Evolutionary conservation across 768 basidiomycete species (phyloP), one percentile per base, ranked within the genome.

Genomic region (Tricholoma sp.): DNA sequence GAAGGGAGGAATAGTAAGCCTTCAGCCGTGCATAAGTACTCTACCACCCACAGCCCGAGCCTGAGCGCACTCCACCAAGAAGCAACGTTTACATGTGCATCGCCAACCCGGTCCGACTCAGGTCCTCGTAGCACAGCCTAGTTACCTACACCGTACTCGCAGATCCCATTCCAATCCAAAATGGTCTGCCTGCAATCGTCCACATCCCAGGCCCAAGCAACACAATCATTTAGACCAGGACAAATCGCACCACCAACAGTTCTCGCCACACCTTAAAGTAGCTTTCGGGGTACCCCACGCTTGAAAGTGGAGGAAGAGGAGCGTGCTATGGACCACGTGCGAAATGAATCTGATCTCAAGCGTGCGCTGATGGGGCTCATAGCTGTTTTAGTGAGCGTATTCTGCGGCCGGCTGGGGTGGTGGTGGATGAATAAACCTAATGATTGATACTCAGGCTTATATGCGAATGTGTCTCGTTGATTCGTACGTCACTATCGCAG

Each of bases 301-400:
- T n/a, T 22, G 53, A 43, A 31, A 24, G 53, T 7, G 14, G 45
- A 54, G 27, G 53, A 54, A 31, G 53, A 54, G n/a, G 24, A 31
- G 16, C 53, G 53, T 24, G 64, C 67, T 50, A 29, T 69, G 27
- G 70, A 71, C 50, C 61, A 62, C 43, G 55, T 70, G 41, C 61
- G 63, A 4, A 63, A 64, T 18, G 65, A 70, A 52, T 57, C 58
- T 18, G 56, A 62, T 35, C 47, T 70, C 9, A 46, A 63, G 16
- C 55, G 69, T 29, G 62, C 67, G 1, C 21, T 71, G 21, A 32
- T 64, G 1, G 54, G 60, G 35, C 54, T 63, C 14, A 50, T 71
- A 8, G 46, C 62, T 16, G 24, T 66, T 10, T 63, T 60, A 35
- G 53, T 65, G 35, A 59, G 53, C n/a, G 27, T 66, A 12, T 64